Evolutionary conservation across 225 moss, liverwort and hornwort species (phyloP).

Genomic region (Ulota crispa): DNA sequence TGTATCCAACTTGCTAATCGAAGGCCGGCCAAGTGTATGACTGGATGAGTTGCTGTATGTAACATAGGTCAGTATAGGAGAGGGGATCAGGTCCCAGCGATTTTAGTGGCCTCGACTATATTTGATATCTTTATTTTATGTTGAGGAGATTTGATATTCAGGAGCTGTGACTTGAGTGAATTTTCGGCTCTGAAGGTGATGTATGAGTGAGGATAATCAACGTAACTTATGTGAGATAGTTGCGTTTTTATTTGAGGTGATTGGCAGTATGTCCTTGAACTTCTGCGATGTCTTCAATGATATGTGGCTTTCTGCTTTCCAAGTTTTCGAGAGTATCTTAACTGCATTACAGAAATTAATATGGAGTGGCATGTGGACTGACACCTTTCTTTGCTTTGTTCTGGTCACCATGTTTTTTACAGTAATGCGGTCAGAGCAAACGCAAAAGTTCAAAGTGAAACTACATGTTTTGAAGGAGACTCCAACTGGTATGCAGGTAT

Average conservation of each 20-base stretch:
- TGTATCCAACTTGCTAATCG: neutral
- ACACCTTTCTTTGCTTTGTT: constrained; percentile 3
- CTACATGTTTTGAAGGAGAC: constrained; percentile 91
- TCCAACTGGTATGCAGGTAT: constrained; percentile 88
- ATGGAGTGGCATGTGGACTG: constrained; percentile 17
- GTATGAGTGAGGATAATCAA: neutral
- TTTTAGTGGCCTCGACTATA: neutral
- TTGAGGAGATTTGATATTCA: neutral
- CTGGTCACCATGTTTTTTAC: constrained; percentile 22
- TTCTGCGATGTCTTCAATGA: neutral
- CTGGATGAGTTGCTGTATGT: neutral
- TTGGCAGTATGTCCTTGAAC: neutral
- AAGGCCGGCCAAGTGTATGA: neutral
- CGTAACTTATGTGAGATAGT: neutral
- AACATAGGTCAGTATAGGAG: neutral
- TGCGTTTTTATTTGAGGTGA: constrained; percentile 6
- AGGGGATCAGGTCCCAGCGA: neutral
- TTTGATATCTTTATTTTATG: neutral
- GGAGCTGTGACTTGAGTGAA: neutral
- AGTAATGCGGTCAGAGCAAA: constrained; percentile 73
- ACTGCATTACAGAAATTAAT: constrained; percentile 5
- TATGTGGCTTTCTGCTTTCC: neutral
- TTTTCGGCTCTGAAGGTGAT: constrained; percentile 2
- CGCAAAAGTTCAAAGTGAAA: constrained; percentile 96
- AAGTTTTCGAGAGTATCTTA: constrained; percentile 13